Base-by-base conservation (phyloP, 192 early-diverging fungal species). In the Dimargaris xerosporica region DNA sequence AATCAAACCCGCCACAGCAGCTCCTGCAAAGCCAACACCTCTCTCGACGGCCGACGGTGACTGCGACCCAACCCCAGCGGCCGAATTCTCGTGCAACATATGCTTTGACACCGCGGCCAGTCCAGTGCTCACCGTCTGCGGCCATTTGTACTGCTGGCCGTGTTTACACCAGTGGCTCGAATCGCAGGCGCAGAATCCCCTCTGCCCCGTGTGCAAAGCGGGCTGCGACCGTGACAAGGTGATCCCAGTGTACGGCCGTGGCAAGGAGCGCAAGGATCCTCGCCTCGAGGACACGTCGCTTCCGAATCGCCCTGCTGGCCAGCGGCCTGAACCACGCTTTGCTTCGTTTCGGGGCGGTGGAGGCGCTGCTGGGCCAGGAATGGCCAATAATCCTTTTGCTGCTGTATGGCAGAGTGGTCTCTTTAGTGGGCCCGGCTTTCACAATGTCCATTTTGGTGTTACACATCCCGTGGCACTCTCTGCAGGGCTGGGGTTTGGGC, bases 171-270 rank as follows among this genome's bases (percentile, higher is more conserved):
- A 90, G 64, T 90, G 87, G 87, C 76, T 90, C 17, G 82, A 87
- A 53, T 71, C 79, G 31, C 80, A 81, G 61, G 71, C 73, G 11
- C 78, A 73, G 29, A 87, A 86, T 62, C 85, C 85, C 28, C 82
- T 84, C 0, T 91, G 88, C 53, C 88, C 88, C 6, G 86, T 91
- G 17, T 91, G 88, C 63, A 91, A 91, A 68, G 88, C 86, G 1
- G 88, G 88, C 42, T 88, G 86, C 69, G 85, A 83, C 23, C 82
- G 84, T 64, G 85, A 88, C 44, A 88, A 90, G 64, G 85, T 90
- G 25, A 88, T 90, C 62, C 88, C 88, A 0, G 78, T 90, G 34
- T 90, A 90, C 63, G 86, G 86, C 25, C 80, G 88, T 34, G 88
- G 88, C 30, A 80, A 79, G 64, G 84, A 88, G 63, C 79, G 80